Percentiles rank a stretch among this genome's conserved stretches.
Evolutionary conservation across 2,329 filamentous ascomycete genomes (phyloP).

Genomic region (Gnomoniopsis smithogilvyi): DNA sequence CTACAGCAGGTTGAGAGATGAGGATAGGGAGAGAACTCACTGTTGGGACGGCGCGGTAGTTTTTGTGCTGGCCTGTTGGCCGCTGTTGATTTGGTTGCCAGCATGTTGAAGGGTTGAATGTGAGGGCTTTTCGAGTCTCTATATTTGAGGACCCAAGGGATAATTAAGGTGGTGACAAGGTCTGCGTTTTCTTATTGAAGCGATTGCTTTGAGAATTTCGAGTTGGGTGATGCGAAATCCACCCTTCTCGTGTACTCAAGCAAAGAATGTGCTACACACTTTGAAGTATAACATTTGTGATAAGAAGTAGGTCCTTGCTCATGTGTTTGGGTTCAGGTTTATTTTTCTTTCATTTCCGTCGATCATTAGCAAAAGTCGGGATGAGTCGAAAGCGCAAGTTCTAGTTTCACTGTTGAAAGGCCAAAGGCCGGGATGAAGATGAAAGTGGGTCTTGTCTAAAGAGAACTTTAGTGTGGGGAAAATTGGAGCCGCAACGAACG

Average conservation of each 20-base stretch:
- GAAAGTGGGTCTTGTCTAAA: background rate
- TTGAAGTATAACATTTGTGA: background rate
- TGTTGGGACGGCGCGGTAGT: slow-evolving; percentile 32
- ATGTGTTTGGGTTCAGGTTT: too few relatives aligned
- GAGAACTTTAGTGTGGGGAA: background rate
- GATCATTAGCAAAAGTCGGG: background rate
- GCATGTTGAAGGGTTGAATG: background rate
- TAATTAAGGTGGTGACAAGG: too few relatives aligned
- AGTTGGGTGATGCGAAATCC: background rate
- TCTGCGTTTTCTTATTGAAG: too few relatives aligned
- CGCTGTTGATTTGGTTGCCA: background rate
- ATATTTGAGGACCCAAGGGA: background rate
- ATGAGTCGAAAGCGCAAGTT: background rate
- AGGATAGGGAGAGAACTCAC: slow-evolving; percentile 14
- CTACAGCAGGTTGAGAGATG: background rate
- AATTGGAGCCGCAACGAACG: background rate
- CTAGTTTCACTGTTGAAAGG: background rate
- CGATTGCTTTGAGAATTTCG: background rate
- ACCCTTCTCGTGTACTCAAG: background rate
- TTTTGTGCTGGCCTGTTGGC: slow-evolving; percentile 28
- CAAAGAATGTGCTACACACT: background rate
- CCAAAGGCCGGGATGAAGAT: background rate
- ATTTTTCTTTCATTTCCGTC: too few relatives aligned
- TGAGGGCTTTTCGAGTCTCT: background rate
- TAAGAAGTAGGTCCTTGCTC: too few relatives aligned